Evolutionary conservation across 1,139 yeast species (phyloP).

Genomic region (Kluyveromyces sp.): DNA sequence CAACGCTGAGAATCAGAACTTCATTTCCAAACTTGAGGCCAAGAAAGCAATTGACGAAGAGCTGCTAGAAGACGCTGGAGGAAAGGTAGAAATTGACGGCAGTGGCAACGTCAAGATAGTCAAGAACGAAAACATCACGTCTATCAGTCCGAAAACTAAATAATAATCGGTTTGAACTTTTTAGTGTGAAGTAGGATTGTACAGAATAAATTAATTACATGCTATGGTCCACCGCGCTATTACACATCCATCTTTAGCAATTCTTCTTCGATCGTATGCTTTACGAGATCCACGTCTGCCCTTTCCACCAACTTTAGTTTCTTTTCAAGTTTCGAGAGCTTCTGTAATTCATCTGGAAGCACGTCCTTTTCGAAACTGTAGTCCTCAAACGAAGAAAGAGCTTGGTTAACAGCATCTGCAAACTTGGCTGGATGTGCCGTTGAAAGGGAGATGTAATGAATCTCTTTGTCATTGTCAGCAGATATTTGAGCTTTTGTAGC

Average conservation of each 20-base stretch:
- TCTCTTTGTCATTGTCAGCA: conserved; percentile 39
- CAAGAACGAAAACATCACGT: not conserved
- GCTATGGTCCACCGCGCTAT: conserved; percentile 1
- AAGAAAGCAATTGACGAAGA: conserved; percentile 44
- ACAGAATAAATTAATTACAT: not conserved
- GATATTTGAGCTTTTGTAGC: conserved; percentile 60
- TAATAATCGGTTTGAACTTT: not conserved
- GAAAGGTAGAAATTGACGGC: conserved; percentile 48
- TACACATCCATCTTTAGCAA: conserved; percentile 43
- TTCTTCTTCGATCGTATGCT: conserved; percentile 65
- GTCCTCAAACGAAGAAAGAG: conserved; percentile 56
- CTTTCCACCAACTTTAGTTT: conserved; percentile 69
- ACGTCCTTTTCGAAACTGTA: conserved; percentile 86
- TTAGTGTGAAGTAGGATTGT: not conserved
- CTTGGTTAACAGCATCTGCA: conserved; percentile 87
- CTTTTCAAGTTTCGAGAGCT: conserved; percentile 62
- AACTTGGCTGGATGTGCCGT: conserved; percentile 99
- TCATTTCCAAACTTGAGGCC: conserved; percentile 62
- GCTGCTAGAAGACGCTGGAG: conserved; percentile 49
- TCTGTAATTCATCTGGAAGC: conserved; percentile 78
- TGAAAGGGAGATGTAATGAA: conserved; percentile 69
- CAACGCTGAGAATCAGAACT: conserved; percentile 62
- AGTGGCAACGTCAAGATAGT: conserved; percentile 42
- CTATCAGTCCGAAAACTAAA: too few relatives aligned
- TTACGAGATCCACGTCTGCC: conserved; percentile 67